phyloP scores from a whole-genome alignment of 2,329 filamentous ascomycete species.

The Diaporthe vaccinii region DNA sequence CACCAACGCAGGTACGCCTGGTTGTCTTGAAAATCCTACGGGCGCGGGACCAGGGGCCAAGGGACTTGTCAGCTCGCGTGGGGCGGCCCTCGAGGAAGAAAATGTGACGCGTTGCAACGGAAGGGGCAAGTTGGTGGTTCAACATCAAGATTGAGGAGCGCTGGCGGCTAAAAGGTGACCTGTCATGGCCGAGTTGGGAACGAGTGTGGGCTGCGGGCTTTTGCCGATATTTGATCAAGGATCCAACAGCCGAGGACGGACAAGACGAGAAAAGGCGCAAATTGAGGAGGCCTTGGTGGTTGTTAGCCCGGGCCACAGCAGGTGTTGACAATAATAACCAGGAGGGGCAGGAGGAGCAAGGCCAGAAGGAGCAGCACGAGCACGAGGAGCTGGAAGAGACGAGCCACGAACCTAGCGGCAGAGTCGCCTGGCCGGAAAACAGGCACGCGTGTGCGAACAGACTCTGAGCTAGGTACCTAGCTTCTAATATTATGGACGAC shows the following conservation, averaged over 20 bases:
- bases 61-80: not conserved
- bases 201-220: constrained; percentile 12
- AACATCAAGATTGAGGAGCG: constrained; percentile 23
- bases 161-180: constrained; percentile 30
- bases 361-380: not conserved
- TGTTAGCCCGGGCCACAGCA: not conserved
- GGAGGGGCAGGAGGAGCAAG: not conserved
- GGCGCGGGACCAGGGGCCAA: not conserved
- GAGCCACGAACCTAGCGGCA: constrained; percentile 11
- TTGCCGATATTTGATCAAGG: constrained; percentile 21
- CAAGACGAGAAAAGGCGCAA: not conserved
- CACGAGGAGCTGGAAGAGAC: not conserved
- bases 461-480: not conserved
- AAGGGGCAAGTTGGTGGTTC: constrained; percentile 25
- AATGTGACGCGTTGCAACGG: constrained; percentile 4
- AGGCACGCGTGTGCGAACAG: not conserved
- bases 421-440: constrained; percentile 17
- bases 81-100: not conserved
- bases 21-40: not conserved
- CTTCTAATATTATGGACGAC: not conserved
- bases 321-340: not conserved
- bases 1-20: constrained; percentile 13
- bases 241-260: not conserved
- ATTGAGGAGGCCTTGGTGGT: not conserved
- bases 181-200: constrained; percentile 15